These are phyloP conservation scores for Citrullus amarus DNA, from an alignment of 306 rosid species.

Conservation along the genomic window DNA sequence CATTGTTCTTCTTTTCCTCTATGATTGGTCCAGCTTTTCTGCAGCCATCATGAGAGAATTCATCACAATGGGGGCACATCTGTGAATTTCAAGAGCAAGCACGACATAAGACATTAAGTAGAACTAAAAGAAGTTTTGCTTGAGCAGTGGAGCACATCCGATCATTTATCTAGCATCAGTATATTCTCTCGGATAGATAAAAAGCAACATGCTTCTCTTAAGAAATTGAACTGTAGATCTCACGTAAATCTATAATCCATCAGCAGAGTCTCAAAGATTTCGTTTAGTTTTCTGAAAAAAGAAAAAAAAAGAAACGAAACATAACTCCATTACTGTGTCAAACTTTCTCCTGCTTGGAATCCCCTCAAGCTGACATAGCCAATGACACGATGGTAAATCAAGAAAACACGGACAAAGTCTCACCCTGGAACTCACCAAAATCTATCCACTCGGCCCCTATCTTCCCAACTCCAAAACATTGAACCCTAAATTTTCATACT, in stretches of 20 bases:
- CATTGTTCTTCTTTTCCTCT: constrained; percentile 28
- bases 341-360: background rate
- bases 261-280: background rate
- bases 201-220: background rate
- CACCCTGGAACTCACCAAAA: background rate
- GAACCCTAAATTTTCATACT: background rate
- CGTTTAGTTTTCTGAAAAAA: background rate
- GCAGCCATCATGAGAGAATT: constrained; percentile 33
- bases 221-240: background rate
- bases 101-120: constrained; percentile 9
- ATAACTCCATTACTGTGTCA: background rate
- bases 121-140: background rate
- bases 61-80: constrained; percentile 51
- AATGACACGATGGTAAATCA: background rate
- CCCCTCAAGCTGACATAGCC: background rate
- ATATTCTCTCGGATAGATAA: background rate
- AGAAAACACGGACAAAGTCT: background rate
- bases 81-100: constrained; percentile 58
- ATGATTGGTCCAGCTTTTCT: constrained; percentile 29
- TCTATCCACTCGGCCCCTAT: background rate
- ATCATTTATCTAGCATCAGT: background rate
- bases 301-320: background rate
- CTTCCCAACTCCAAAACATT: background rate
- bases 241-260: background rate
- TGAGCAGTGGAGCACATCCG: background rate